These are phyloP conservation scores for Thermothielavioides terrestris DNA, from an alignment of 495 filamentous ascomycete genomes.

Conservation along the genomic window DNA sequence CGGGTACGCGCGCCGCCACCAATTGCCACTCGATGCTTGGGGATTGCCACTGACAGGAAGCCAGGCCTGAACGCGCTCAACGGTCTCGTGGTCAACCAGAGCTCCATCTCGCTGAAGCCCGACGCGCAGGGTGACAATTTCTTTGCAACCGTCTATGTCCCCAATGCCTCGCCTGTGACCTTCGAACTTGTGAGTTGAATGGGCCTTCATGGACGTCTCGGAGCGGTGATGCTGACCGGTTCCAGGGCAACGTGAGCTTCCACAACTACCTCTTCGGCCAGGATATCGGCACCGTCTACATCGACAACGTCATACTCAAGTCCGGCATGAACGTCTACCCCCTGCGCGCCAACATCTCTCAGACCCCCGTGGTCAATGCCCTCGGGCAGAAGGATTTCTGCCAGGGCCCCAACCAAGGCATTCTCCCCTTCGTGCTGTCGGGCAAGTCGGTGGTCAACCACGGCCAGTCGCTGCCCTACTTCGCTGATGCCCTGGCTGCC, in stretches of 20 bases:
- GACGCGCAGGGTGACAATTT: constrained; percentile 50
- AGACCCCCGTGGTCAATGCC: constrained; percentile 40
- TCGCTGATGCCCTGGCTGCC: constrained; percentile 37
- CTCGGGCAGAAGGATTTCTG: constrained; percentile 32
- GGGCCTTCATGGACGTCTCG: too few species aligned
- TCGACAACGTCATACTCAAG: constrained; percentile 49
- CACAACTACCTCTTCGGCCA: constrained; percentile 45
- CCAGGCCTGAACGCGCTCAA: constrained; percentile 41
- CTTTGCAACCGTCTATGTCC: constrained; percentile 54
- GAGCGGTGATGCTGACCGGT: constrained; percentile 6
- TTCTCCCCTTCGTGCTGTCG: constrained; percentile 51
- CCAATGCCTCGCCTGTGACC: constrained; percentile 60
- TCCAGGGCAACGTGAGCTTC: constrained; percentile 58
- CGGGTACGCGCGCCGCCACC: constrained; percentile 16
- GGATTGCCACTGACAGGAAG: not conserved
- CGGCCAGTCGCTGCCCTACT: constrained; percentile 55
- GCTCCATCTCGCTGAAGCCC: constrained; percentile 36
- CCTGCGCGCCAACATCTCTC: constrained; percentile 47
- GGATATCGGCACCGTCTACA: constrained; percentile 45
- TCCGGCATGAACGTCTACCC: constrained; percentile 52
- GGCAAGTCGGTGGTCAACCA: constrained; percentile 51
- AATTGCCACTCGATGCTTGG: not conserved
- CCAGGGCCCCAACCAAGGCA: constrained; percentile 32
- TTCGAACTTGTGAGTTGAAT: constrained; percentile 48
- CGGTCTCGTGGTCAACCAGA: constrained; percentile 49